Evolutionary conservation across 768 basidiomycete species (phyloP), one percentile per base, ranked within the genome.

Genomic region (Ramaria sp.): DNA sequence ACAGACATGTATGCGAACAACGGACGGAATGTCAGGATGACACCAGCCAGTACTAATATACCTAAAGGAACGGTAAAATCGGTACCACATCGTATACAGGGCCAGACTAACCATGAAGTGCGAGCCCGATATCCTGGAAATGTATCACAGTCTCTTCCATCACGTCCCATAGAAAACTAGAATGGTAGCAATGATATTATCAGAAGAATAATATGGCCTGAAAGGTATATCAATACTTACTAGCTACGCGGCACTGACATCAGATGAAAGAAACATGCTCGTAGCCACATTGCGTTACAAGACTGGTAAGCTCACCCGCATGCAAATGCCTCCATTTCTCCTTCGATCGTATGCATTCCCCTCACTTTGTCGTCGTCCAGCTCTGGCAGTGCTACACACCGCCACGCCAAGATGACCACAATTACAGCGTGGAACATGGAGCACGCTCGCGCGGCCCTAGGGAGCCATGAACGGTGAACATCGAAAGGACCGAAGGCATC

Each of bases 161-260:
- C 0, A 77, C 76, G 64, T 95, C 91, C 91, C 91, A 95, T 19
- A 92, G 61, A 67, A 95, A 93, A 65, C 63, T 64, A 37, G 85
- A 86, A 49, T 4, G 5, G 83, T 86, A 27, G 27, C 62, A 30
- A 27, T 24, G 19, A 45, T 3, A 58, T 0, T 48, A 10, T n/a
- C 24, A 13, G 24, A 27, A 30, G 12, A n/a, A 43, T 9, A 27
- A 30, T 15, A 47, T 30, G 50, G 7, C 15, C 49, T 42, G 42
- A 37, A 48, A 31, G 31, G 11, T 15, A 27, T 11, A 43, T 39
- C 17, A 19, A 41, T n/a, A 50, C 19, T 54, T 48, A 57, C 54
- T 61, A 56, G 47, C 33, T 37, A 42, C 12, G 37, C 15, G 42
- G 27, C 45, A 33, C 57, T 46, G 11, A 11, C 51, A 24, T 34